Conservation (phyloP, 768 basidiomycete species). For the Hirschioporus abietinus region DNA sequence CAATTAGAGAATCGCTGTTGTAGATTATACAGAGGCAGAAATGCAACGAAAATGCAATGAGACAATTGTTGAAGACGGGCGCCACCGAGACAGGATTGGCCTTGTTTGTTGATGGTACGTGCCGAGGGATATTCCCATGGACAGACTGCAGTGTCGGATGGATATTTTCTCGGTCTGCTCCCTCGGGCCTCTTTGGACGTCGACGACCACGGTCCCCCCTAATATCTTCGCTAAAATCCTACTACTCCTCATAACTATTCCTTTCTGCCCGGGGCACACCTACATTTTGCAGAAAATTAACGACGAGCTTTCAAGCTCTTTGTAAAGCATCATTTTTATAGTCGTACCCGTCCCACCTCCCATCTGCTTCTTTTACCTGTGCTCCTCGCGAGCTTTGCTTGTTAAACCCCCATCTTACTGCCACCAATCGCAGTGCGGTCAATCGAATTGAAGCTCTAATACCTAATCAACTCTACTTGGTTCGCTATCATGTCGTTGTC, state of each 20-base stretch:
- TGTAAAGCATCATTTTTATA: conserved; percentile 3
- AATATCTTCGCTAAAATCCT: background rate
- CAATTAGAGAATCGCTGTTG: background rate
- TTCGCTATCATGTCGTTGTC: conserved; percentile 89
- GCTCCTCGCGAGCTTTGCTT: conserved; percentile 17
- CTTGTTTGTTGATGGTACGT: background rate
- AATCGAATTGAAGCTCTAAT: conserved; percentile 45
- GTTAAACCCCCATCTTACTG: conserved; percentile 27
- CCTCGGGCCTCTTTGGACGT: background rate
- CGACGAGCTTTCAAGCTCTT: background rate
- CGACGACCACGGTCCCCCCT: background rate
- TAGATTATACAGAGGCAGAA: background rate
- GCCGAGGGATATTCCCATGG: background rate
- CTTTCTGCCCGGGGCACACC: background rate
- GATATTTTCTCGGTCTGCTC: background rate
- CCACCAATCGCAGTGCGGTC: conserved; percentile 25
- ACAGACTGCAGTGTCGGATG: background rate
- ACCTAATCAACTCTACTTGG: conserved; percentile 69
- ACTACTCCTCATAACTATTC: conserved; percentile 1
- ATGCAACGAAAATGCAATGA: background rate
- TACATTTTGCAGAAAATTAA: conserved; percentile 1
- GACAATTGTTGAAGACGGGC: background rate
- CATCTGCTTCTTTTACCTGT: conserved; percentile 3
- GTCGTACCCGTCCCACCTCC: conserved; percentile 5
- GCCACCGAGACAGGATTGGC: background rate